Base-by-base conservation (phyloP, 441 rosid species). In the Euphorbia corollata region DNA sequence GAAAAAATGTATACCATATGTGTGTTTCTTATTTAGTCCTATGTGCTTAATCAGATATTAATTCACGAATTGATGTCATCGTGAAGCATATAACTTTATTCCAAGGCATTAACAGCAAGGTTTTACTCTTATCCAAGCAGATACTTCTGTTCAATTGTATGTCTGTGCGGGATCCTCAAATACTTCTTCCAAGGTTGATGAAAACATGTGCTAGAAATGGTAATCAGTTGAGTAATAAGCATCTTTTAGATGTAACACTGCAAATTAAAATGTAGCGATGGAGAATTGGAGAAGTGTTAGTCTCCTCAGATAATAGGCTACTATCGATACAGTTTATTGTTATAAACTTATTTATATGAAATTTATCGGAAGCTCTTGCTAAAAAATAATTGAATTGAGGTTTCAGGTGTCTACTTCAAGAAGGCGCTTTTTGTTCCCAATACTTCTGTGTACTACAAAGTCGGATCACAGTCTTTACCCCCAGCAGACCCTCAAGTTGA, bases 361-460 rank as follows among this genome's bases (percentile, higher is more conserved):
- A 54, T 63, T 61, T 61, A 13, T 23, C 22, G 24, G 11, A 61
- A 60, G 58, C 61, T 68, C 68, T n/a, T 41, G 10, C 48, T 51
- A 30, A 54, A 18, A 56, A 63, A 51, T 30, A 34, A 51, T 22
- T 11, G 4, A 59, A 70, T 68, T 77, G 69, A 56, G 62, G 41
- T 72, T 86, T 51, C 75, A 94, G 97, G 94, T 72, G 85, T 91
- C 71, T 61, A 67, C 76, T 91, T 94, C 89, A 84, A 82, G 80
- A 91, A 84, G 84, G 96, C 92, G 3, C 86, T 94, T 59, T 94
- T 94, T 83, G 99, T 88, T 11, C 97, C 98, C 20, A 89, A 88
- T 77, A 75, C 83, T 74, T 89, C 98, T 4, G 86, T 87, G 69
- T 91, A 89, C 82, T 60, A 84, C 85, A 94, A 88, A 81, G 94